phyloP scores from a whole-genome alignment of 148 eudicot species.

The Camellia sinensis region DNA sequence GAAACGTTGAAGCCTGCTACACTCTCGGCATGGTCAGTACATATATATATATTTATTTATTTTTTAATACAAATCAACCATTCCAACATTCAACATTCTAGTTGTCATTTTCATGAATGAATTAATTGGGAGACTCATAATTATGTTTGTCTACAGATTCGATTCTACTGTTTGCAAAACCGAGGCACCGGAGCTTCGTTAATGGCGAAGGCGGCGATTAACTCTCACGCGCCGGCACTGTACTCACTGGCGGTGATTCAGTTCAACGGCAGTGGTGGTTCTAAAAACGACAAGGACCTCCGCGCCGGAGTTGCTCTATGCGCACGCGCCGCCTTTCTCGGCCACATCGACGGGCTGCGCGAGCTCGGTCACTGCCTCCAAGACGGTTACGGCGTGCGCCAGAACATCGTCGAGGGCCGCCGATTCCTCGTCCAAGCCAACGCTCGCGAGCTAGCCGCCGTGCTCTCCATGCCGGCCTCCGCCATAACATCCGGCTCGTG shows the following conservation, averaged over 20 bases:
- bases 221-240: slow-evolving; percentile 61
- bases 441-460: slow-evolving; percentile 79
- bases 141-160: slow-evolving; percentile 42
- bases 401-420: slow-evolving; percentile 66
- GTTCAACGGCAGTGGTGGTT: slow-evolving; percentile 85
- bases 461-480: slow-evolving; percentile 31
- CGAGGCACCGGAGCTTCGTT: slow-evolving; percentile 64
- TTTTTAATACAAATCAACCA: no score
- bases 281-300: slow-evolving; percentile 63
- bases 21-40: slow-evolving; percentile 51
- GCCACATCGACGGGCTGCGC: slow-evolving; percentile 81
- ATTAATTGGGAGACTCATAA: neutral
- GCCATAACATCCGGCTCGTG: slow-evolving; percentile 25
- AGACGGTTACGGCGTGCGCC: slow-evolving; percentile 92
- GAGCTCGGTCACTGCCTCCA: slow-evolving; percentile 94
- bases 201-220: slow-evolving; percentile 79
- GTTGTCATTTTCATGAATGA: neutral
- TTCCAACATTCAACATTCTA: neutral
- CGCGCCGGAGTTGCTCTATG: slow-evolving; percentile 85
- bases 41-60: no score
- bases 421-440: slow-evolving; percentile 82
- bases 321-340: slow-evolving; percentile 80
- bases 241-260: slow-evolving; percentile 78
- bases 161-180: slow-evolving; percentile 68
- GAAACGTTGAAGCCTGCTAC: slow-evolving; percentile 51